These are phyloP conservation scores for Akanthomyces uredinophilus DNA, from an alignment of 2,329 filamentous ascomycete species.

Conservation along the genomic window DNA sequence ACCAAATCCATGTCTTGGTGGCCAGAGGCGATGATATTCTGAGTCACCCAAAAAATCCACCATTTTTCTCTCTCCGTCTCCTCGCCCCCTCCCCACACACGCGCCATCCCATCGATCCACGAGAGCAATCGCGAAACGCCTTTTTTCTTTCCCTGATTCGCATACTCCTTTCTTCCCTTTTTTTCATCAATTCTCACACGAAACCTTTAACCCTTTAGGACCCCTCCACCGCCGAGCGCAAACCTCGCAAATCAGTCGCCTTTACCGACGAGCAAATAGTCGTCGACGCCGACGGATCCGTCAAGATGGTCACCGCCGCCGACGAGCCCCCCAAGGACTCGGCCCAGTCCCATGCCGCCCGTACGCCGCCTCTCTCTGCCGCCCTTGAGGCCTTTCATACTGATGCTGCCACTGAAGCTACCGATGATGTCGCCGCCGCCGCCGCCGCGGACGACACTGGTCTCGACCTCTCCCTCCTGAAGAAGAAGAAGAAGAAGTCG, in stretches of 20 bases:
- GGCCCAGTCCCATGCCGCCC: constrained; percentile 71
- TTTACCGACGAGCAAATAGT: constrained; percentile 85
- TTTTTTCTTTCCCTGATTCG: background rate
- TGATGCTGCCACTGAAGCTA: constrained; percentile 41
- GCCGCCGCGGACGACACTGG: constrained; percentile 46
- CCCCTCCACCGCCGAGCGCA: constrained; percentile 46
- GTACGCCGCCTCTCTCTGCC: constrained; percentile 57
- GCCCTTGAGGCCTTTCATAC: constrained; percentile 48
- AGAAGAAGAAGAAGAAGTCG: constrained; percentile 76
- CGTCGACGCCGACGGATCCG: constrained; percentile 83
- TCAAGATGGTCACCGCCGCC: constrained; percentile 68
- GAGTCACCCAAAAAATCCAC: constrained; percentile 13
- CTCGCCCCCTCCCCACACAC: constrained; percentile 1
- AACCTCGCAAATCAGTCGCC: constrained; percentile 86
- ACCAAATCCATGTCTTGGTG: background rate
- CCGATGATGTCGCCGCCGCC: constrained; percentile 31
- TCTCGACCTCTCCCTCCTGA: constrained; percentile 60
- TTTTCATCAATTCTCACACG: constrained; percentile 2
- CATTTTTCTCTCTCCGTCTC: background rate
- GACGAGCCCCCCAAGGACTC: constrained; percentile 69
- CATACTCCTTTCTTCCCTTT: constrained; percentile 12
- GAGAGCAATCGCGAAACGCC: background rate
- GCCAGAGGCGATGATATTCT: background rate
- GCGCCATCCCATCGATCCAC: constrained; percentile 1
- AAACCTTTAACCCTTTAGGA: constrained; percentile 1